Evolutionary conservation across 2,329 filamentous ascomycete genomes (phyloP).

Genomic region (Epicoccum nigrum): DNA sequence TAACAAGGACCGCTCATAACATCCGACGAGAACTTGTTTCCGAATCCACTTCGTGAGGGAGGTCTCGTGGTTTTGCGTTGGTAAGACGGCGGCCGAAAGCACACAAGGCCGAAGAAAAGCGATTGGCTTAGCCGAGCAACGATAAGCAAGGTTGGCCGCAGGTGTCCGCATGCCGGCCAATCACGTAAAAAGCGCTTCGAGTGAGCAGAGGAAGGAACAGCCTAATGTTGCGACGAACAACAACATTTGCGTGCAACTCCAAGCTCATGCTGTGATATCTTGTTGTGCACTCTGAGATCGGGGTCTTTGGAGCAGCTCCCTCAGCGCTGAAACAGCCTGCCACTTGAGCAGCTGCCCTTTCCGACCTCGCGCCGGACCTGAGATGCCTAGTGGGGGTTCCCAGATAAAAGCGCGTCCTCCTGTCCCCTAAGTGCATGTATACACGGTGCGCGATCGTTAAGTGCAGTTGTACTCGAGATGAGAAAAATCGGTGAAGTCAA

Average conservation of each 20-base stretch:
- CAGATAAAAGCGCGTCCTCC: constrained; percentile 31
- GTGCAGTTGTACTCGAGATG: constrained; percentile 36
- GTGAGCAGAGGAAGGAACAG: constrained; percentile 13
- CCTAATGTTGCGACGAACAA: constrained; percentile 14
- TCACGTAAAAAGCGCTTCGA: constrained; percentile 6
- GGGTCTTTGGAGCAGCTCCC: neutral
- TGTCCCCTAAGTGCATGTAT: constrained; percentile 41
- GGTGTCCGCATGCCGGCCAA: constrained; percentile 12
- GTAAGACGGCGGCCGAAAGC: constrained; percentile 1
- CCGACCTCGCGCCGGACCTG: constrained; percentile 28
- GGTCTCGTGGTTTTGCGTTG: constrained; percentile 14
- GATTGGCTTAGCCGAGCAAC: constrained; percentile 8
- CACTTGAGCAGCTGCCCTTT: constrained; percentile 25
- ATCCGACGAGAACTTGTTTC: too few relatives aligned
- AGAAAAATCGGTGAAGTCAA: constrained; percentile 32
- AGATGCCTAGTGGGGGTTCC: constrained; percentile 41
- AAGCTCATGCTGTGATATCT: constrained; percentile 5
- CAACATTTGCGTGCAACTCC: constrained; percentile 16
- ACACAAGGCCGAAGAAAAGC: constrained; percentile 12
- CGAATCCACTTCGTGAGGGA: neutral
- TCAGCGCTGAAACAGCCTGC: constrained; percentile 1
- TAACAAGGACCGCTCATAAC: too few relatives aligned
- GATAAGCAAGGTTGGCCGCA: constrained; percentile 5
- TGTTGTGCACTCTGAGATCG: neutral
- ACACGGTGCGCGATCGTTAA: constrained; percentile 35